Evolutionary conservation across 257 asterid genomes (phyloP).

Genomic region (Gentiana straminea): DNA sequence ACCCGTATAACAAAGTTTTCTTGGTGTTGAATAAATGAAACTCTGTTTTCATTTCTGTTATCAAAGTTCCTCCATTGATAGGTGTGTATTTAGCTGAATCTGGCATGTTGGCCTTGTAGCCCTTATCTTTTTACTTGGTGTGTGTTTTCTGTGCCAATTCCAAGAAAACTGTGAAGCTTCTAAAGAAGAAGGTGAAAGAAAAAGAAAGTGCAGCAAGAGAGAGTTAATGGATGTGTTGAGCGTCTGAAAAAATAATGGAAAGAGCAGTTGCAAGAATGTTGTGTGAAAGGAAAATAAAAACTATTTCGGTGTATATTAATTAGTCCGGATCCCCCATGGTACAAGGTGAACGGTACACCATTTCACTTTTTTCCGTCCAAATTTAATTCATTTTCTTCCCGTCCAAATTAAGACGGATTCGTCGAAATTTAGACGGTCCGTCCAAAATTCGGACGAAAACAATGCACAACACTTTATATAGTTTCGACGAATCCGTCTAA

Average conservation of each 20-base stretch:
- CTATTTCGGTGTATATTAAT: no score
- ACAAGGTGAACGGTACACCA: no score
- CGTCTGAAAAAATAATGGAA: conserved; percentile 2
- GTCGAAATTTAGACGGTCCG: no score
- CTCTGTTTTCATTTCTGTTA: conserved; percentile 52
- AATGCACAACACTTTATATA: no score
- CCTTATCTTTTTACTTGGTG: not conserved
- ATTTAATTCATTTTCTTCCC: no score
- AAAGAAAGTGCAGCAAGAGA: not conserved
- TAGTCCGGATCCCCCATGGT: no score
- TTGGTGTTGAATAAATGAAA: conserved; percentile 31
- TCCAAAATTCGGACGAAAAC: no score
- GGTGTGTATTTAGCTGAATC: conserved; percentile 50
- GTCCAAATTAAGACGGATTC: no score
- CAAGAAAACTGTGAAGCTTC: conserved; percentile 1
- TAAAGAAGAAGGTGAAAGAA: not conserved
- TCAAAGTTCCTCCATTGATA: conserved; percentile 35
- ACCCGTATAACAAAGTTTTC: conserved; percentile 39
- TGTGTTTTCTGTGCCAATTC: not conserved
- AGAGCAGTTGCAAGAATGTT: not conserved
- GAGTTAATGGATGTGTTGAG: no score
- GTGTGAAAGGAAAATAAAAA: not conserved
- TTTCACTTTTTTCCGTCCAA: no score
- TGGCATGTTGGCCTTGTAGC: conserved; percentile 33
- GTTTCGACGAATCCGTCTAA: no score